Evolutionary conservation across 257 asterid genomes (phyloP), one percentile per base, ranked within the genome.

Genomic region (Haberlea rhodopensis): DNA sequence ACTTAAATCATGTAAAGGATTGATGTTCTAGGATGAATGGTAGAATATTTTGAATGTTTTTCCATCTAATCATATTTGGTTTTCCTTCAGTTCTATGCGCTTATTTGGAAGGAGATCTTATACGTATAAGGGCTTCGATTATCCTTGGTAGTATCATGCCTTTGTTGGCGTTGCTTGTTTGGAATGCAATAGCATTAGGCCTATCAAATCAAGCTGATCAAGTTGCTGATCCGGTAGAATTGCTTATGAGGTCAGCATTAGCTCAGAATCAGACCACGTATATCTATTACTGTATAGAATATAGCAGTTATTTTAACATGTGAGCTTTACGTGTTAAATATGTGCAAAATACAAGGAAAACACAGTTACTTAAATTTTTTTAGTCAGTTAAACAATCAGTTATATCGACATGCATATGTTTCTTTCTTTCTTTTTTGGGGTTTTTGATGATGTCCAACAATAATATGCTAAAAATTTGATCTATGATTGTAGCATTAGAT

Each of bases 111-210:
- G 92, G 95, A 3, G 95, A 90, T 80, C 82, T 84, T 63, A 63
- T 29, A 45, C 87, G 89, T 48, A 77, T 85, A 70, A 80, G 85
- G 57, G 71, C 90, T 76, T 85, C 95, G 0, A 66, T 90, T 69
- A 64, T 90, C 70, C 67, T 90, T 10, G 97, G 96, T 28, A 83
- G 97, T 66, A 32, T 80, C 13, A 81, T 85, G 66, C 90, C 96
- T 2, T 79, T 90, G 75, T 23, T 81, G 53, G 78, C 78, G 13
- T 66, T 85, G 72, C 90, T 90, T 24, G 60, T 90, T 18, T 90
- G 91, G 97, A 80, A 90, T 61, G 90, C 96, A n/a, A 83, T 90
- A 27, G 80, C 92, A 23, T 68, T 85, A 53, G 83, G 87, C 71
- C 87, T 90, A 61, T 73, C 90, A 49, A 71, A 73, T 73, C 76